These are phyloP conservation scores for Penicillium sp. DNA, from an alignment of 2,329 filamentous ascomycete genomes.

Conservation along the genomic window DNA sequence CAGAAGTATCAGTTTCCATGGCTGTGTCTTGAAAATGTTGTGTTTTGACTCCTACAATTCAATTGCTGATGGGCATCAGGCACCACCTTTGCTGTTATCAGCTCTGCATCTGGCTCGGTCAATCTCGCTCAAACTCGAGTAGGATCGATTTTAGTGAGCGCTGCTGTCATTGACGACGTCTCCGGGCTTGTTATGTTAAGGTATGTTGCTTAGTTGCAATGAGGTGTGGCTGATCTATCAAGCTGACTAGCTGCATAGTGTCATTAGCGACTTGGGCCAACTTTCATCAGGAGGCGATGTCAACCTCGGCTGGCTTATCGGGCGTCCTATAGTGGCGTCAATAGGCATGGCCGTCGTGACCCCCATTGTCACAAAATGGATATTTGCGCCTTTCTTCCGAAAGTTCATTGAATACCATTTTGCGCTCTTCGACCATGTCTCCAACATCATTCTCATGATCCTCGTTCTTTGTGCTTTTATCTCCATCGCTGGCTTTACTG, in stretches of 20 bases:
- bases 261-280: slow-evolving; percentile 35
- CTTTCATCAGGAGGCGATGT: slow-evolving; percentile 18
- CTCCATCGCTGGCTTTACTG: slow-evolving; percentile 37
- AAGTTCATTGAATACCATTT: slow-evolving; percentile 37
- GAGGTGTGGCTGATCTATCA: not conserved
- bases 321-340: slow-evolving; percentile 42
- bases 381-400: slow-evolving; percentile 41
- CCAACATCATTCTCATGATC: slow-evolving; percentile 38
- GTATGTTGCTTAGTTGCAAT: slow-evolving; percentile 8
- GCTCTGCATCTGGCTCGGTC: slow-evolving; percentile 33
- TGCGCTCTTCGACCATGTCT: slow-evolving; percentile 34
- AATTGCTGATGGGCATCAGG: slow-evolving; percentile 13
- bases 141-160: slow-evolving; percentile 47
- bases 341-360: slow-evolving; percentile 37
- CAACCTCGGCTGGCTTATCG: slow-evolving; percentile 41
- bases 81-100: slow-evolving; percentile 34
- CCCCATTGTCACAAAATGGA: slow-evolving; percentile 39
- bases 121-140: slow-evolving; percentile 47
- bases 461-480: slow-evolving; percentile 35
- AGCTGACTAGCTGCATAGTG: slow-evolving; percentile 15
- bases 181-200: slow-evolving; percentile 44
- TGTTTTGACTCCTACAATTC: too few species aligned
- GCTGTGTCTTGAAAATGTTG: not conserved
- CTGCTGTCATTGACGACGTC: slow-evolving; percentile 50
- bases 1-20: not conserved